These are phyloP conservation scores for Pulveroboletus sp. DNA, from an alignment of 768 basidiomycete genomes.

Conservation along the genomic window DNA sequence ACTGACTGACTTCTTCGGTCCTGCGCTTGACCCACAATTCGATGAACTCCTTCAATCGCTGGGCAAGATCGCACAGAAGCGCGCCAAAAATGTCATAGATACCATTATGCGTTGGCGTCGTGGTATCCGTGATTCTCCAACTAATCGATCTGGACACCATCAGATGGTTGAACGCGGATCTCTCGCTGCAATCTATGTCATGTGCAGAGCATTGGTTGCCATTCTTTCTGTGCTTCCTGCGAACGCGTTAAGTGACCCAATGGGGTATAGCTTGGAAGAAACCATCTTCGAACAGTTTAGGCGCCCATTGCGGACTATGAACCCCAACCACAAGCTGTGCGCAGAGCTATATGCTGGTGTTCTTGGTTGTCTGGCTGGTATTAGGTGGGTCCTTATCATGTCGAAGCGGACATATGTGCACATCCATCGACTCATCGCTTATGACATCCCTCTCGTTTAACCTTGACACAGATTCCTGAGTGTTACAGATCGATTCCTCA, in stretches of 20 bases:
- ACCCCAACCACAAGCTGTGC: slow-evolving; percentile 74
- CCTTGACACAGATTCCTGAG: slow-evolving; percentile 63
- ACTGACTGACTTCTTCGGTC: slow-evolving; percentile 64
- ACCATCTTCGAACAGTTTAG: slow-evolving; percentile 84
- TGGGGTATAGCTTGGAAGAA: slow-evolving; percentile 81
- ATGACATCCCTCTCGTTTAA: neutral
- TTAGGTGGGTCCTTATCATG: slow-evolving; percentile 50
- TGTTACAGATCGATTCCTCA: slow-evolving; percentile 87
- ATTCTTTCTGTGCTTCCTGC: slow-evolving; percentile 69
- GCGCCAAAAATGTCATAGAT: slow-evolving; percentile 79
- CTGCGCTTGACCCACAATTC: slow-evolving; percentile 69
- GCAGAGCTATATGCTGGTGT: slow-evolving; percentile 79
- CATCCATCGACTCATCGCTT: neutral
- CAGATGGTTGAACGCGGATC: slow-evolving; percentile 58
- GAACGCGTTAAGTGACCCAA: slow-evolving; percentile 70
- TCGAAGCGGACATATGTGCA: neutral
- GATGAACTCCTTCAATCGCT: slow-evolving; percentile 83
- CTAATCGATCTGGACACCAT: slow-evolving; percentile 27
- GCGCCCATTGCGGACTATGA: slow-evolving; percentile 57
- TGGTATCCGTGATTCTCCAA: slow-evolving; percentile 61
- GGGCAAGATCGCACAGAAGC: slow-evolving; percentile 79
- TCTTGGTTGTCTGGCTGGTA: slow-evolving; percentile 76
- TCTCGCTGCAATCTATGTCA: slow-evolving; percentile 83
- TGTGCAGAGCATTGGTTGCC: slow-evolving; percentile 80
- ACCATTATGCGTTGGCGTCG: slow-evolving; percentile 85